A percentile compares a stretch with the other conserved stretches of the same genome.
phyloP scores from a whole-genome alignment of 805 yeast genomes.

The Scheffersomyces coipomensis region DNA sequence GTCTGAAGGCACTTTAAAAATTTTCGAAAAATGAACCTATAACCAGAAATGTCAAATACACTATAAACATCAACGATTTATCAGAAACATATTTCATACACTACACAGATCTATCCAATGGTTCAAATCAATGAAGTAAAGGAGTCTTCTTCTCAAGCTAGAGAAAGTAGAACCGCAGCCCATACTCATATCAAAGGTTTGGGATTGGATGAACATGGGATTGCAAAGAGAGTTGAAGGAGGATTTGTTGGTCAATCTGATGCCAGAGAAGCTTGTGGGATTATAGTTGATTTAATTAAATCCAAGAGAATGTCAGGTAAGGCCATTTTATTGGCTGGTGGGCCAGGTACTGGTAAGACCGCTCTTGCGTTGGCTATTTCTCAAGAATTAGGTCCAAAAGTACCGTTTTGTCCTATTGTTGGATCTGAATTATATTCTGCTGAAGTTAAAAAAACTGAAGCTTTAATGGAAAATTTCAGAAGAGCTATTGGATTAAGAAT shows the following conservation, averaged over 20 bases:
- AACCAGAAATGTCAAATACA: neutral
- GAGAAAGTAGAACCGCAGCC: conserved; percentile 82
- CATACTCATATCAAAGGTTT: conserved; percentile 96
- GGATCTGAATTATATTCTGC: conserved; percentile 93
- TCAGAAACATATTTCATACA: too few species aligned
- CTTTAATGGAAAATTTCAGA: conserved; percentile 93
- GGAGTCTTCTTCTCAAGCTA: conserved; percentile 37
- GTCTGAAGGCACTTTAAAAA: too few species aligned
- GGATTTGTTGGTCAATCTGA: conserved; percentile 80
- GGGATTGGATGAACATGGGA: conserved; percentile 88
- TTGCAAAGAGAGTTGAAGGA: conserved; percentile 80
- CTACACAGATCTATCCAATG: too few species aligned
- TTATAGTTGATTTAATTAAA: conserved; percentile 89
- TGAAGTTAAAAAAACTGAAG: conserved; percentile 96
- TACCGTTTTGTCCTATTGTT: conserved; percentile 96
- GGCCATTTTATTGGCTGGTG: conserved; percentile 94
- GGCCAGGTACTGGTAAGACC: conserved; percentile 98
- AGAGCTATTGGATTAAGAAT: conserved; percentile 94
- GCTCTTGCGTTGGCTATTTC: conserved; percentile 95
- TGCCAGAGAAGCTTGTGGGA: conserved; percentile 92
- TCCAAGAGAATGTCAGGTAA: conserved; percentile 92
- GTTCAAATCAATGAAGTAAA: conserved; percentile 78
- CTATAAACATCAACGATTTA: too few species aligned
- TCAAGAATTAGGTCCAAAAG: conserved; percentile 94
- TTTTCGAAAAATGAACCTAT: neutral